phyloP scores from a whole-genome alignment of 2,329 filamentous ascomycete species.

The Paracamarosporium sp. region DNA sequence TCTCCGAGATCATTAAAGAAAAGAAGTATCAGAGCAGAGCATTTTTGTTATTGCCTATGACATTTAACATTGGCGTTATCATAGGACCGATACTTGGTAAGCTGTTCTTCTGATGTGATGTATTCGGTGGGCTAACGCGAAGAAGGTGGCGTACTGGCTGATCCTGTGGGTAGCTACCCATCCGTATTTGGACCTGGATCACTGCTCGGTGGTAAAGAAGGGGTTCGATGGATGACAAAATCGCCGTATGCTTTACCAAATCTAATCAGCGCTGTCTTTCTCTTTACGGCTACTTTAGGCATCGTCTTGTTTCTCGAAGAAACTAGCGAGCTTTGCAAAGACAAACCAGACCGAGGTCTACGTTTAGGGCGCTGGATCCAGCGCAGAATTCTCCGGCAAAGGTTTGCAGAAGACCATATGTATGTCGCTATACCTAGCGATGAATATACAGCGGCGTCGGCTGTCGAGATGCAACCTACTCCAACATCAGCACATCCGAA shows the following conservation, averaged over 20 bases:
- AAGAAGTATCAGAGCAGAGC: slow-evolving; percentile 67
- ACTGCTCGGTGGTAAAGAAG: slow-evolving; percentile 61
- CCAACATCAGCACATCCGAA: slow-evolving; percentile 26
- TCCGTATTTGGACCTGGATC: slow-evolving; percentile 67
- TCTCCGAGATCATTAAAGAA: slow-evolving; percentile 73
- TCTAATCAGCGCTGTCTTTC: slow-evolving; percentile 67
- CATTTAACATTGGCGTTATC: slow-evolving; percentile 67
- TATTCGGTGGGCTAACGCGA: slow-evolving; percentile 38
- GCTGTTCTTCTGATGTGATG: neutral
- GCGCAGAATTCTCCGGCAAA: slow-evolving; percentile 39
- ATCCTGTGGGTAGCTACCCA: slow-evolving; percentile 69
- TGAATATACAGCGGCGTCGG: slow-evolving; percentile 31
- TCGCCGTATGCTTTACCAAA: slow-evolving; percentile 77
- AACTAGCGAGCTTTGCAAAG: slow-evolving; percentile 50
- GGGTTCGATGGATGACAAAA: slow-evolving; percentile 67
- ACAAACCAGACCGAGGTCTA: slow-evolving; percentile 51
- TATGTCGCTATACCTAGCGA: slow-evolving; percentile 41
- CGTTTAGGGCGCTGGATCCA: slow-evolving; percentile 47
- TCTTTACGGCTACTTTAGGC: slow-evolving; percentile 61
- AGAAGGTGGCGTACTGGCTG: slow-evolving; percentile 71
- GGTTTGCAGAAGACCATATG: slow-evolving; percentile 22
- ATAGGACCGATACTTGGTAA: slow-evolving; percentile 50
- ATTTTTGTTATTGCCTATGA: slow-evolving; percentile 69
- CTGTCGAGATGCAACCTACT: slow-evolving; percentile 38
- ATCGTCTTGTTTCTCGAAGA: slow-evolving; percentile 73